Evolutionary conservation across 1,284 basidiomycete genomes (phyloP).

Genomic region (Afroboletus lepidellus): DNA sequence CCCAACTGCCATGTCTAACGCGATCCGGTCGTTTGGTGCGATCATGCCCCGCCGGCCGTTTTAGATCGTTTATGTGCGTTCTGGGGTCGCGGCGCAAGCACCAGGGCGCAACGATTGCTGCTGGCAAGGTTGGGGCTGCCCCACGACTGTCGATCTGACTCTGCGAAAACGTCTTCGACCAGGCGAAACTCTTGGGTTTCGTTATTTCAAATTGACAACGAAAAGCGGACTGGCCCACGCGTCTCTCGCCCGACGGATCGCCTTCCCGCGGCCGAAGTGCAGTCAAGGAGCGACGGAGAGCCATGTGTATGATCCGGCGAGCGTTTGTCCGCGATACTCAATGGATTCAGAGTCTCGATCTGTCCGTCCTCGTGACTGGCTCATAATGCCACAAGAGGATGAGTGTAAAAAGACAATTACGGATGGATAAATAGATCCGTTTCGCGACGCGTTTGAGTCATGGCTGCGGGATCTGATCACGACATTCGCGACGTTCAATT

Average conservation of each 20-base stretch:
- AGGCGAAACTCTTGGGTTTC: conserved; percentile 23
- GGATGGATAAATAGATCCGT: neutral
- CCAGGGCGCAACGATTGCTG: neutral
- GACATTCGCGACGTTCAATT: neutral
- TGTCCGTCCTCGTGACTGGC: neutral
- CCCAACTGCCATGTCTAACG: neutral
- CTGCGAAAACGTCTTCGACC: no score
- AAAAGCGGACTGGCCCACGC: neutral
- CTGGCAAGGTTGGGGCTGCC: conserved; percentile 1
- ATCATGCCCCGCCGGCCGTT: neutral
- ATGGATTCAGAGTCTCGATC: no score
- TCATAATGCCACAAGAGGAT: neutral
- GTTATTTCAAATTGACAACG: conserved; percentile 21
- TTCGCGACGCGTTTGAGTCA: neutral
- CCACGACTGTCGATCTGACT: no score
- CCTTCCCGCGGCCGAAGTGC: no score
- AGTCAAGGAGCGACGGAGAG: no score
- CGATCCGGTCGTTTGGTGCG: neutral
- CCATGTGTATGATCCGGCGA: no score
- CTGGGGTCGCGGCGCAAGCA: neutral
- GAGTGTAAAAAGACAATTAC: neutral
- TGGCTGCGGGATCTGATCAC: neutral
- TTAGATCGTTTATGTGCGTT: neutral
- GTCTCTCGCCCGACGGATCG: neutral
- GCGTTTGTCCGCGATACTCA: no score